These are phyloP conservation scores for Cryphonectria carpinicola DNA, from an alignment of 2,329 filamentous ascomycete genomes.

Conservation along the genomic window DNA sequence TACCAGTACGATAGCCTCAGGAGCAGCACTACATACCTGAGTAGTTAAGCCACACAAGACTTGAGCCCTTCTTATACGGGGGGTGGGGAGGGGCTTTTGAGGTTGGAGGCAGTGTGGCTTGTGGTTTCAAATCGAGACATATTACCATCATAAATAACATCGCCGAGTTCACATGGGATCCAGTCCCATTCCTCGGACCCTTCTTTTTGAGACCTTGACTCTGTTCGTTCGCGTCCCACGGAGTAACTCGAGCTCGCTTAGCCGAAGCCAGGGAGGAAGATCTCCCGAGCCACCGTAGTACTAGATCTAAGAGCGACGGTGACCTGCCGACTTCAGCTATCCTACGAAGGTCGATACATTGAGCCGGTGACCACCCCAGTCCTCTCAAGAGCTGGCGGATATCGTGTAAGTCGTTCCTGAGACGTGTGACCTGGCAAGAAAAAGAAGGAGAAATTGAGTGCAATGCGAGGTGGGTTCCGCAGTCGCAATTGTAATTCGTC, in stretches of 20 bases:
- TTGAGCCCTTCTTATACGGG: not conserved
- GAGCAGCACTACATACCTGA: not conserved
- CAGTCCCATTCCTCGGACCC: not conserved
- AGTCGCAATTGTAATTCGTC: slow-evolving; percentile 9
- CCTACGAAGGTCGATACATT: not conserved
- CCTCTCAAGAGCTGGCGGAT: slow-evolving; percentile 11
- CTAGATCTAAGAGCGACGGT: slow-evolving; percentile 5
- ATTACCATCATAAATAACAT: not conserved
- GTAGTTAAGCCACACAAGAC: not conserved
- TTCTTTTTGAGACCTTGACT: not conserved
- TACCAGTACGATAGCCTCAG: not conserved
- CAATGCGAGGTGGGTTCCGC: slow-evolving; percentile 15
- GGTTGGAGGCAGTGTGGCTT: not conserved
- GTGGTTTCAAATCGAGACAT: slow-evolving; percentile 9
- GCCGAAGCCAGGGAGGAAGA: slow-evolving; percentile 13
- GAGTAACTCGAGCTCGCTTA: slow-evolving; percentile 14
- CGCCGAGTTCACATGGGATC: not conserved
- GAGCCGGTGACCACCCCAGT: not conserved
- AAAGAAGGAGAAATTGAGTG: not conserved
- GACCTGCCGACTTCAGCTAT: slow-evolving; percentile 9
- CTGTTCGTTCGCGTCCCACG: slow-evolving; percentile 3
- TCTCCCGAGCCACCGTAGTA: slow-evolving; percentile 1
- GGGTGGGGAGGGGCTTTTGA: too few relatives aligned
- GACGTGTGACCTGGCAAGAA: slow-evolving; percentile 13
- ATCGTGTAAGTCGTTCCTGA: slow-evolving; percentile 19